phyloP scores from a whole-genome alignment of 345 rosid species.

The Raphanus raphanistrum region DNA sequence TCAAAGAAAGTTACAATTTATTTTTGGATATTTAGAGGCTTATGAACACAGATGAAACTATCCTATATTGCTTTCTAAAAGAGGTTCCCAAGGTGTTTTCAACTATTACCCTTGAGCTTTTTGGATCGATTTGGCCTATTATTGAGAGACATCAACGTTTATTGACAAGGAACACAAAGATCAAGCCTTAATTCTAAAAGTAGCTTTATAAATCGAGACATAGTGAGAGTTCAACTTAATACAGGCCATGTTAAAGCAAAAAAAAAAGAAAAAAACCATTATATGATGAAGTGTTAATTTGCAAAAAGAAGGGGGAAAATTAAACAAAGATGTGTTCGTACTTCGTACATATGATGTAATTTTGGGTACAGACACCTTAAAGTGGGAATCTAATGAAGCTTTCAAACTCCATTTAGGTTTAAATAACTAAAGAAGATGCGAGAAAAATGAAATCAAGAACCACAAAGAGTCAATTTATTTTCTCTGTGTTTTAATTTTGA shows the following conservation, averaged over 20 bases:
- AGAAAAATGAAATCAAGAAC: background rate
- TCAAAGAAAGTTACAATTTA: background rate
- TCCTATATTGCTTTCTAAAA: background rate
- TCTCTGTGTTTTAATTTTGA: background rate
- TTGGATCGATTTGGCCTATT: background rate
- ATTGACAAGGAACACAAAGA: conserved; percentile 2
- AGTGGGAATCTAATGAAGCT: background rate
- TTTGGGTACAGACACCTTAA: background rate
- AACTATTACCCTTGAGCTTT: background rate
- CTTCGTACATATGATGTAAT: background rate
- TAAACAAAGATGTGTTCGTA: background rate
- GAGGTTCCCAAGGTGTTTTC: background rate
- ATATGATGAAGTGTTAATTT: background rate
- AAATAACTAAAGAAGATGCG: background rate
- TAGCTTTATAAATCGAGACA: background rate
- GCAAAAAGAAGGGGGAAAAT: background rate
- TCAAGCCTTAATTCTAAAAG: background rate
- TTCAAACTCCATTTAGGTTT: background rate
- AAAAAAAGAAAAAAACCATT: background rate
- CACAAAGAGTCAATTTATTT: background rate
- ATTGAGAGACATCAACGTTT: background rate
- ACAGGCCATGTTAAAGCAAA: background rate
- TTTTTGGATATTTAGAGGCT: background rate
- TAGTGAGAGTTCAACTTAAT: background rate
- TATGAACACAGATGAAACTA: background rate